Evolutionary conservation across 2,329 filamentous ascomycete genomes (phyloP).

Genomic region (Aspergillus ustus): DNA sequence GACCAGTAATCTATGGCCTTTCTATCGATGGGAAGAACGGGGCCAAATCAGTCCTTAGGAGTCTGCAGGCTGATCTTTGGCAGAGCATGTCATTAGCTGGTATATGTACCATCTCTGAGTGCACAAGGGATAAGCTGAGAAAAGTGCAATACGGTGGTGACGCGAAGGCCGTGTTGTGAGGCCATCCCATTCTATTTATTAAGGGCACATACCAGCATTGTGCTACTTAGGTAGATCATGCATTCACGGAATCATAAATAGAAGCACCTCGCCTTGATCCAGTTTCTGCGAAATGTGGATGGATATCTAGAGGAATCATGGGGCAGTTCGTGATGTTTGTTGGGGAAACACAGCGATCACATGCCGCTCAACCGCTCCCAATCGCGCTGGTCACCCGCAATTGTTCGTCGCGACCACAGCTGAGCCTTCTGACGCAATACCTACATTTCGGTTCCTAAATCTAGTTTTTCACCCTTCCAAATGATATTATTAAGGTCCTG

Average conservation of each 20-base stretch:
- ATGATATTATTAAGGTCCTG: background rate
- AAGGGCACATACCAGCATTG: background rate
- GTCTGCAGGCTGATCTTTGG: conserved; percentile 59
- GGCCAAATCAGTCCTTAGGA: conserved; percentile 56
- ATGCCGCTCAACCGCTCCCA: conserved; percentile 19
- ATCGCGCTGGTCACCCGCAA: conserved; percentile 8
- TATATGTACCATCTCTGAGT: conserved; percentile 45
- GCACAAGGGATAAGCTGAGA: conserved; percentile 38
- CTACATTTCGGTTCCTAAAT: background rate
- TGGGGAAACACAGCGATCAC: conserved; percentile 26
- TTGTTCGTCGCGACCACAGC: conserved; percentile 8
- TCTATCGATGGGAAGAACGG: conserved; percentile 60
- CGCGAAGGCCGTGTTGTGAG: conserved; percentile 38
- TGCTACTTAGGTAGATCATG: background rate
- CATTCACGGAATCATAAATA: background rate
- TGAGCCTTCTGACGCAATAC: conserved; percentile 14
- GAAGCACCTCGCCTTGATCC: background rate
- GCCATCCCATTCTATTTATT: background rate
- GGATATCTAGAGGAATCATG: background rate
- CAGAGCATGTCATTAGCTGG: conserved; percentile 61
- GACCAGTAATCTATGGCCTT: conserved; percentile 64
- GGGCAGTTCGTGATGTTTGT: conserved; percentile 9
- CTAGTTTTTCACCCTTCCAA: background rate
- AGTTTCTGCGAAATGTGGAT: background rate
- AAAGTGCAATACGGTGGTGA: conserved; percentile 44